Percentiles rank a stretch among this genome's conserved stretches.
Evolutionary conservation across 352 stramenopile species (phyloP).

Genomic region (Phytophthora megakarya): DNA sequence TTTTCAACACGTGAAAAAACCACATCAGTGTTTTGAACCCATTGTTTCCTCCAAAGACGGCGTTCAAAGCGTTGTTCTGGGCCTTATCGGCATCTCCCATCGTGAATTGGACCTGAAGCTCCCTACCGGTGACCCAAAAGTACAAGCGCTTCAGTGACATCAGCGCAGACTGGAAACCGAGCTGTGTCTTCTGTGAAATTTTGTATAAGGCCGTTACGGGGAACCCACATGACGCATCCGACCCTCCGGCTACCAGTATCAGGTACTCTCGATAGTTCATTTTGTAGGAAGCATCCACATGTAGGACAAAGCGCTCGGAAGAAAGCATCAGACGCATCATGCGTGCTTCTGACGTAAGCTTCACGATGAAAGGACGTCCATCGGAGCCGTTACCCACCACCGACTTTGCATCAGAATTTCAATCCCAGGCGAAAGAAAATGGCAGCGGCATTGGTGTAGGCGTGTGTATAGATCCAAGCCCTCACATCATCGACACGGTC

Average conservation of each 20-base stretch:
- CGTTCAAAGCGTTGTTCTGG: not conserved
- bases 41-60: not conserved
- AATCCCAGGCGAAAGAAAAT: too few species aligned
- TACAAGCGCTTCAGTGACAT: not conserved
- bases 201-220: too few species aligned
- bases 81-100: constrained; percentile 22
- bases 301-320: not conserved
- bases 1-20: constrained; percentile 31
- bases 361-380: too few species aligned
- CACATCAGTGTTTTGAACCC: constrained; percentile 11
- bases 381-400: too few species aligned
- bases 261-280: constrained; percentile 2
- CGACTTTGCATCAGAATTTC: too few species aligned
- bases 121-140: not conserved
- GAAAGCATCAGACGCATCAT: too few species aligned
- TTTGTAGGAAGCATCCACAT: constrained; percentile 13
- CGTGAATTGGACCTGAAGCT: constrained; percentile 1
- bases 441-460: too few species aligned
- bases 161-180: not conserved
- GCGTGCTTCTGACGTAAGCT: too few species aligned
- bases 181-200: not conserved
- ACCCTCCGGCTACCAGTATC: not conserved
- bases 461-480: too few species aligned
- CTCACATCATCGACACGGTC: too few species aligned
- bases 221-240: too few species aligned